These are phyloP conservation scores for Dendrobium chrysotoxum DNA, from an alignment of 106 monocot species.

Conservation along the genomic window DNA sequence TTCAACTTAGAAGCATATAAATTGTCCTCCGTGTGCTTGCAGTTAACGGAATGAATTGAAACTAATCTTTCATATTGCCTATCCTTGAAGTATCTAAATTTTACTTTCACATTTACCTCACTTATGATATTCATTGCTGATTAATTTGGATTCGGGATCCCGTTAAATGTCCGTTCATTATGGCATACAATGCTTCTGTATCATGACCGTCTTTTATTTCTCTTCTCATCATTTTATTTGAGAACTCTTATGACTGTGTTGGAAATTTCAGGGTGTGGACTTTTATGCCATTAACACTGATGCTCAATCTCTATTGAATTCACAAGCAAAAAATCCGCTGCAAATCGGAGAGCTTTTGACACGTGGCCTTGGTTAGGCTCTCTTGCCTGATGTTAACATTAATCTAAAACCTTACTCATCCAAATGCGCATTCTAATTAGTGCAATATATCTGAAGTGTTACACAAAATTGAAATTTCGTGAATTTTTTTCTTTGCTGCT, in stretches of 20 bases:
- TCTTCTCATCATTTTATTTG: neutral
- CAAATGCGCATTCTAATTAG: neutral
- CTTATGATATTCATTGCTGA: neutral
- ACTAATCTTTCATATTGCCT: too few relatives aligned
- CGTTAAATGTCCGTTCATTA: neutral
- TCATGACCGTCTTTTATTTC: neutral
- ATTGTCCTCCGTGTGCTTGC: too few relatives aligned
- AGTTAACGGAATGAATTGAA: too few relatives aligned
- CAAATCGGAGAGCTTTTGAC: slow-evolving; percentile 97
- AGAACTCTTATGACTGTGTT: slow-evolving; percentile 6
- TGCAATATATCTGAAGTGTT: neutral
- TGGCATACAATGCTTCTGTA: neutral
- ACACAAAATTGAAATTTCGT: neutral
- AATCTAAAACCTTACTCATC: neutral
- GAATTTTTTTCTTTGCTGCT: neutral
- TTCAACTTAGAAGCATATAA: too few relatives aligned
- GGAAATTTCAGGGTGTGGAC: slow-evolving; percentile 64
- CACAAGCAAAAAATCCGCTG: slow-evolving; percentile 70
- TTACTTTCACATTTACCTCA: neutral
- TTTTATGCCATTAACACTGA: slow-evolving; percentile 97
- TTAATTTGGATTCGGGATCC: neutral
- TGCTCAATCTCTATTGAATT: slow-evolving; percentile 83
- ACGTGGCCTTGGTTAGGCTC: slow-evolving; percentile 77
- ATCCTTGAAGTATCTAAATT: neutral
- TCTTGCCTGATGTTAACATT: neutral